These are phyloP conservation scores for Cystobasidium sp. DNA, from an alignment of 1,284 basidiomycete species.

Conservation along the genomic window DNA sequence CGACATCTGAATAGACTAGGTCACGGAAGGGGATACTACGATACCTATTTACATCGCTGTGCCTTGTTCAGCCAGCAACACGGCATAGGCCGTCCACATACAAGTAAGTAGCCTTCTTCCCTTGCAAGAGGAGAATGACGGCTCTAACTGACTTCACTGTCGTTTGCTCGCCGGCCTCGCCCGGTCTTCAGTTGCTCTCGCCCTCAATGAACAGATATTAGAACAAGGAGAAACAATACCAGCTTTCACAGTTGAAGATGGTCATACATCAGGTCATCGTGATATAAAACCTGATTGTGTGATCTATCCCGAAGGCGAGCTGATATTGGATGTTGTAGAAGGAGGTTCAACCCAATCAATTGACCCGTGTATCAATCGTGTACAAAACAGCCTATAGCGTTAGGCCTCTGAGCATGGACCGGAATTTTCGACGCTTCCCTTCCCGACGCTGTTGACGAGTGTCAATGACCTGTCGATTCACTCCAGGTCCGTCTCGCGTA, in stretches of 20 bases:
- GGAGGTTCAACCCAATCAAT: background rate
- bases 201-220: slow-evolving; percentile 54
- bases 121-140: background rate
- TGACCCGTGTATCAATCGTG: too few species aligned
- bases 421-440: too few species aligned
- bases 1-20: slow-evolving; percentile 55
- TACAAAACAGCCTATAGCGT: too few species aligned
- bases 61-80: slow-evolving; percentile 45
- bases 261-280: slow-evolving; percentile 49
- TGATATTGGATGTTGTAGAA: slow-evolving; percentile 2
- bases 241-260: slow-evolving; percentile 41
- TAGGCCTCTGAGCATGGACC: too few species aligned
- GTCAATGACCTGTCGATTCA: too few species aligned
- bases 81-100: slow-evolving; percentile 19
- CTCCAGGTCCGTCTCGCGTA: too few species aligned
- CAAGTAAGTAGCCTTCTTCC: slow-evolving; percentile 35
- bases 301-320: slow-evolving; percentile 49
- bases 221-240: slow-evolving; percentile 52
- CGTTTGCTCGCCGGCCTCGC: background rate
- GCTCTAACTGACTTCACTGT: background rate
- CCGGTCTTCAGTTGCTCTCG: slow-evolving; percentile 53
- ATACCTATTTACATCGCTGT: slow-evolving; percentile 55
- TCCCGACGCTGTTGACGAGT: too few species aligned
- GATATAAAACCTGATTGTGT: slow-evolving; percentile 55
- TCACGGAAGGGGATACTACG: slow-evolving; percentile 59